phyloP scores from a whole-genome alignment of 208 protist species.

The Borovskyia barvae region DNA sequence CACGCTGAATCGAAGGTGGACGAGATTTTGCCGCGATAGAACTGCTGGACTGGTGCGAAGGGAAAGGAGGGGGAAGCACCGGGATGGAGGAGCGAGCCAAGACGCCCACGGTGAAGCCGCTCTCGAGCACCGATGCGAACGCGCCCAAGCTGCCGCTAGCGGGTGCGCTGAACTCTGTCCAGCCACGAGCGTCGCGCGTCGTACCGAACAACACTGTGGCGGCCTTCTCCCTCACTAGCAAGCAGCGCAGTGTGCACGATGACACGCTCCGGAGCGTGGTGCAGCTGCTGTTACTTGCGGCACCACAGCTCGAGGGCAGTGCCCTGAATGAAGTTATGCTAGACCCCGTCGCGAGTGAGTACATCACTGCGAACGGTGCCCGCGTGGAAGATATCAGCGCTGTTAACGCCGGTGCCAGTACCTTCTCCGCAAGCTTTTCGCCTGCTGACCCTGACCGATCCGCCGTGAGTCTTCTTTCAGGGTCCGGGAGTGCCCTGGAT shows the following conservation, averaged over 20 bases:
- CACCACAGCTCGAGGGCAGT: constrained; percentile 7
- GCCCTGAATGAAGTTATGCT: constrained; percentile 15
- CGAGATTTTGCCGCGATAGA: no score
- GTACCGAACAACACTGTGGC: not conserved
- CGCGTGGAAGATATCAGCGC: constrained; percentile 9
- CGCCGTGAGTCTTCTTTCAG: not conserved
- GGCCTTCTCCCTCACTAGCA: constrained; percentile 20
- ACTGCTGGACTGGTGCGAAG: no score
- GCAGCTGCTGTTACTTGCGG: constrained; percentile 1
- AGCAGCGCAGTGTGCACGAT: constrained; percentile 7
- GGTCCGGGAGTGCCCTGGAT: not conserved
- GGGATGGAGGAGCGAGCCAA: no score
- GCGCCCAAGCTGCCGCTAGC: no score
- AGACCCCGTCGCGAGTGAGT: constrained; percentile 21
- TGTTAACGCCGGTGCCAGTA: not conserved
- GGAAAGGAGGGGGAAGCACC: no score
- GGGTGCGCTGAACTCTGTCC: not conserved
- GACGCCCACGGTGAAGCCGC: no score
- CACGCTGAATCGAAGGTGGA: no score
- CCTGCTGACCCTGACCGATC: not conserved
- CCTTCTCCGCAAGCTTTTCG: not conserved
- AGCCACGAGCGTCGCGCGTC: not conserved
- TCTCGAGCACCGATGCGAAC: no score
- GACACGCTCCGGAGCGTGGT: constrained; percentile 10
- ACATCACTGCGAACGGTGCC: constrained; percentile 7